phyloP scores from a whole-genome alignment of 805 yeast species.

The Monosporozyma siamensis region DNA sequence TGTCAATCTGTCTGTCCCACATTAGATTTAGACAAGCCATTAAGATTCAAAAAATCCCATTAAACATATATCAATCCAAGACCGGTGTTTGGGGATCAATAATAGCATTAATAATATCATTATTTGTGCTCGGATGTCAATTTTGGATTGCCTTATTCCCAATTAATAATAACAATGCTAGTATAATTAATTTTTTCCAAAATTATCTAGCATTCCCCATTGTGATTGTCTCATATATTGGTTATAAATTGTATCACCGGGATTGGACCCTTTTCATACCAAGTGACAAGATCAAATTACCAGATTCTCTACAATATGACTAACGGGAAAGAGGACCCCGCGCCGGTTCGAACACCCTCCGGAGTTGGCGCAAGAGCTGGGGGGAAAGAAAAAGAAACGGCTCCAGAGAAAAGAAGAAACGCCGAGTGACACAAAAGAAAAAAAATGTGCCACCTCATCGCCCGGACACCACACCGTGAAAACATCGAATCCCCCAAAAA shows the following conservation, averaged over 20 bases:
- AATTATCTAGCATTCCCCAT: constrained; percentile 41
- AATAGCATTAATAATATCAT: constrained; percentile 43
- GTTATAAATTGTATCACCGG: constrained; percentile 36
- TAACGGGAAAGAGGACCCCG: too few species aligned
- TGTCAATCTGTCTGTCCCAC: constrained; percentile 58
- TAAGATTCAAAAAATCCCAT: constrained; percentile 27
- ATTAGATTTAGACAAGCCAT: constrained; percentile 58
- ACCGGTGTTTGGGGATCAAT: constrained; percentile 51
- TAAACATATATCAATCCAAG: constrained; percentile 47
- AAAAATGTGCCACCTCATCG: too few species aligned
- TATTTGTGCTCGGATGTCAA: constrained; percentile 50
- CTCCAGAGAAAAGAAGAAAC: background rate
- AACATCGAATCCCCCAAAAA: too few species aligned
- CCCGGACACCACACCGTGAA: too few species aligned
- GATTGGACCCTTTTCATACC: constrained; percentile 29
- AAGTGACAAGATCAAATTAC: constrained; percentile 42
- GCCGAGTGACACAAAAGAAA: too few species aligned
- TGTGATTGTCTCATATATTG: constrained; percentile 35
- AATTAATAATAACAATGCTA: constrained; percentile 22
- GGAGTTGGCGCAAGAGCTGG: background rate
- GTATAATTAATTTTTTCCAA: constrained; percentile 38
- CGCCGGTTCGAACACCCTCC: background rate
- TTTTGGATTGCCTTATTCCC: constrained; percentile 71
- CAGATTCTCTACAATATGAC: constrained; percentile 8
- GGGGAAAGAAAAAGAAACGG: background rate